phyloP scores from a whole-genome alignment of 345 rosid species.

The Stellera chamaejasme region DNA sequence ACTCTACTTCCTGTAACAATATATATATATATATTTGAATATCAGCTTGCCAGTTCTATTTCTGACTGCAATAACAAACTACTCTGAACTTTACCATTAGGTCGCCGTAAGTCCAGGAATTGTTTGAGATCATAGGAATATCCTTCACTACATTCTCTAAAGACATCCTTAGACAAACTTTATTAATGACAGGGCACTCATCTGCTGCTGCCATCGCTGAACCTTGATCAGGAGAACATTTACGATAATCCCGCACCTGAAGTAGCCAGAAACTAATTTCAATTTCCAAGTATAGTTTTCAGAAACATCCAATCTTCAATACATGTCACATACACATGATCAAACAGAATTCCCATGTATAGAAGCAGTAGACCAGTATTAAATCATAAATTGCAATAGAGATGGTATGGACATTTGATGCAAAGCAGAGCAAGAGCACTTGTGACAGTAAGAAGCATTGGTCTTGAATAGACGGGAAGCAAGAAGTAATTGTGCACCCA shows the following conservation, averaged over 20 bases:
- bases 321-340: too few species aligned
- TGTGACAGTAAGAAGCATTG: too few species aligned
- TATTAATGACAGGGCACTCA: slow-evolving; percentile 45
- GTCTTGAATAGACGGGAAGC: too few species aligned
- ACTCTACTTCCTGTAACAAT: slow-evolving; percentile 77
- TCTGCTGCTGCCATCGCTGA: slow-evolving; percentile 19
- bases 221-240: slow-evolving; percentile 44
- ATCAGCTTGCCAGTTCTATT: too few species aligned
- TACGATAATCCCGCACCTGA: slow-evolving; percentile 85
- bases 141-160: slow-evolving; percentile 90
- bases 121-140: slow-evolving; percentile 70
- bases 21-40: slow-evolving; percentile 2
- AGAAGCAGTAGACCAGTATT: too few species aligned
- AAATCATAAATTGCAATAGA: too few species aligned
- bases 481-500: too few species aligned
- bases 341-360: too few species aligned
- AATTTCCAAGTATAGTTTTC: neutral
- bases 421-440: too few species aligned
- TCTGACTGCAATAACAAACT: neutral
- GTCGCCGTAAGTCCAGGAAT: slow-evolving; percentile 95
- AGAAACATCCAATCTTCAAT: neutral
- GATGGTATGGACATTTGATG: too few species aligned
- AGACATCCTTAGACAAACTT: slow-evolving; percentile 70
- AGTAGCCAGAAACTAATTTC: slow-evolving; percentile 9
- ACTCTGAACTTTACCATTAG: slow-evolving; percentile 51